Conservation (phyloP, 1,284 basidiomycete genomes). For the Cryptococcus sp. region DNA sequence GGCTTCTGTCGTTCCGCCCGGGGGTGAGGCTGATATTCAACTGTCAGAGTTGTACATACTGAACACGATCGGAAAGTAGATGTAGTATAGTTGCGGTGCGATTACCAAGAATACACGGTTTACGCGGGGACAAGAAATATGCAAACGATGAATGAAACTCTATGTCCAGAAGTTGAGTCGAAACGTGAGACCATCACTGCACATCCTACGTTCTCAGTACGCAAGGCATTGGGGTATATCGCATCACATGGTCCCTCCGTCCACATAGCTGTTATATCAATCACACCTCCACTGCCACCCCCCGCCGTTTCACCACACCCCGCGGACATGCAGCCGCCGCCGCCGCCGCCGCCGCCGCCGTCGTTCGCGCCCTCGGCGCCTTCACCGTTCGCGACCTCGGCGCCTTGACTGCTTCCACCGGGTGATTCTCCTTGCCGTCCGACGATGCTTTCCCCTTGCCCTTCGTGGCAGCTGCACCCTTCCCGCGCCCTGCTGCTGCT, state of each 20-base stretch:
- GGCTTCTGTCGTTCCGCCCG: neutral
- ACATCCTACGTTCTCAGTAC: no score
- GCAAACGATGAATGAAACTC: no score
- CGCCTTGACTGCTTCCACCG: neutral
- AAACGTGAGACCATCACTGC: no score
- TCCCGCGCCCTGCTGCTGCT: neutral
- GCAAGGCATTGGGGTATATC: no score
- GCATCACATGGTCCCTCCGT: no score
- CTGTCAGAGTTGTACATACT: neutral
- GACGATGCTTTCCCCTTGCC: neutral
- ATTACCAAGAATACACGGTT: neutral
- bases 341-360: no score
- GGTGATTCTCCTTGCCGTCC: conserved; percentile 7
- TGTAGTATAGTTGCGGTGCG: neutral
- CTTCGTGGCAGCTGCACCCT: neutral
- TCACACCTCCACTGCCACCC: neutral
- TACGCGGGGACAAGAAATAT: neutral
- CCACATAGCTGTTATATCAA: neutral
- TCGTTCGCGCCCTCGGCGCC: neutral
- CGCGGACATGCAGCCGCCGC: no score
- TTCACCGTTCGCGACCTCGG: neutral
- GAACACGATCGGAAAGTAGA: neutral
- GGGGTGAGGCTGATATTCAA: neutral
- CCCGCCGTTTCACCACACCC: no score
- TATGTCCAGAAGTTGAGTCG: no score